These are phyloP conservation scores for Exophiala dermatitidis DNA, from an alignment of 2,329 filamentous ascomycete genomes.

Conservation along the genomic window DNA sequence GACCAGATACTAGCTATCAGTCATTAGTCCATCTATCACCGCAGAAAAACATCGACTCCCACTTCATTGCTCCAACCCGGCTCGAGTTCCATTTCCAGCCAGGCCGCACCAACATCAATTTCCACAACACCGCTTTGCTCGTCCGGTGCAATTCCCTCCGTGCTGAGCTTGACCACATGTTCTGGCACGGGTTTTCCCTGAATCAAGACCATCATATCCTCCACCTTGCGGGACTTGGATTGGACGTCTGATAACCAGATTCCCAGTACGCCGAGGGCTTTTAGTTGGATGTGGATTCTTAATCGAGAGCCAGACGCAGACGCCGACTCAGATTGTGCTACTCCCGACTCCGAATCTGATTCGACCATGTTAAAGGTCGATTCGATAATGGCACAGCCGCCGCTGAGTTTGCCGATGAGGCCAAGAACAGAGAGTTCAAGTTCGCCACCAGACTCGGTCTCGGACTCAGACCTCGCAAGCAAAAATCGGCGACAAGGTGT, in stretches of 20 bases:
- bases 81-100: conserved; percentile 63
- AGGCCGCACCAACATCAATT: conserved; percentile 69
- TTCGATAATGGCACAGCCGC: conserved; percentile 65
- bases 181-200: conserved; percentile 62
- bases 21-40: background rate
- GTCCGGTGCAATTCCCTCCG: conserved; percentile 4
- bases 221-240: conserved; percentile 41
- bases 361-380: conserved; percentile 53
- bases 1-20: background rate
- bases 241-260: conserved; percentile 61
- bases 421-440: conserved; percentile 61
- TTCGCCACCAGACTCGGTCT: conserved; percentile 17
- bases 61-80: conserved; percentile 76
- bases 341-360: conserved; percentile 39
- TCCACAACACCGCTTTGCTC: conserved; percentile 51
- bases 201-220: conserved; percentile 65
- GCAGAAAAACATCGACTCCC: conserved; percentile 54
- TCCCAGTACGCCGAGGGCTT: conserved; percentile 66
- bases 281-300: conserved; percentile 61
- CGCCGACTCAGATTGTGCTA: background rate
- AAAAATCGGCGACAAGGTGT: conserved; percentile 61
- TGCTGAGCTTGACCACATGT: conserved; percentile 52
- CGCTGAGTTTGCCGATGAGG: conserved; percentile 81
- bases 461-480: conserved; percentile 36
- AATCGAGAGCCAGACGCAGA: conserved; percentile 37